Conservation (phyloP, 495 filamentous ascomycete species). For the Penicillium waksmanii region DNA sequence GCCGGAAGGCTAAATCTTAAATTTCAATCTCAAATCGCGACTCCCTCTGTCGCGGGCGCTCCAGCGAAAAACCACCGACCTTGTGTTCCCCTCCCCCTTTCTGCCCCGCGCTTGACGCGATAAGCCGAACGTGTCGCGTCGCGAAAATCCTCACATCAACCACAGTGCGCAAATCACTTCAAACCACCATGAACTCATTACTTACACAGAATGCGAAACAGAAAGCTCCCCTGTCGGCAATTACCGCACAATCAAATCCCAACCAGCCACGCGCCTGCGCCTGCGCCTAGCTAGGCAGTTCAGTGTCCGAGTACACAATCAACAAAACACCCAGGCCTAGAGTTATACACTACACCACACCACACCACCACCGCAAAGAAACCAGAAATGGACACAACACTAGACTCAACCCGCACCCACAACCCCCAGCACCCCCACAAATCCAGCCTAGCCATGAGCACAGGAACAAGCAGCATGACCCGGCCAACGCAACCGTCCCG, state of each 20-base stretch:
- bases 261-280: no score
- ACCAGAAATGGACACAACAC: constrained; percentile 2
- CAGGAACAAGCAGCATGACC: constrained; percentile 9
- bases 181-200: neutral
- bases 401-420: neutral
- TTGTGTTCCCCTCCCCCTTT: constrained; percentile 11
- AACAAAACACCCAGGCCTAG: constrained; percentile 1
- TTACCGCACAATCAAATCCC: no score
- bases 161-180: constrained; percentile 1
- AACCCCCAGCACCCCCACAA: neutral
- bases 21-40: neutral
- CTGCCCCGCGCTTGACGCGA: constrained; percentile 19
- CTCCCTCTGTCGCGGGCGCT: neutral
- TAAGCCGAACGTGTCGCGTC: constrained; percentile 1
- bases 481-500: constrained; percentile 15
- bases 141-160: neutral
- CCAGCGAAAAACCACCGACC: neutral
- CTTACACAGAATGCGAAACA: no score
- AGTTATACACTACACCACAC: no score
- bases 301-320: no score
- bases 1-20: neutral
- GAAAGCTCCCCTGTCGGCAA: neutral
- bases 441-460: neutral
- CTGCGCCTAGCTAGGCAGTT: no score
- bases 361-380: neutral